Conservation (phyloP, 257 asterid species). For the Primulina eburnea region DNA sequence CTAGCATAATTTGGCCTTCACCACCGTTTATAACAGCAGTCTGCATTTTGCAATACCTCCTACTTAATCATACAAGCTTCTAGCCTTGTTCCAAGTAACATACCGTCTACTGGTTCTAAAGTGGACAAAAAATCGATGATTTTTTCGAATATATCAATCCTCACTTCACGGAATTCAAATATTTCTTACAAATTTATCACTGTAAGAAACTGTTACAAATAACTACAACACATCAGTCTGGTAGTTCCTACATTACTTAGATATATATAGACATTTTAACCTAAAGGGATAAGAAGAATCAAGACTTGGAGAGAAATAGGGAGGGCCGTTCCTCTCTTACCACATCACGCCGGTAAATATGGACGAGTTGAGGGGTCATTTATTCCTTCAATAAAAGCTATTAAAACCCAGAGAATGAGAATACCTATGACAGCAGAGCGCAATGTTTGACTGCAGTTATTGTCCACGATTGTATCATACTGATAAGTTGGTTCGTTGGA, state of each 20-base stretch:
- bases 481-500: constrained; percentile 28
- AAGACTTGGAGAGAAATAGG: background rate
- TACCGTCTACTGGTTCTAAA: background rate
- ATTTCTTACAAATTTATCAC: background rate
- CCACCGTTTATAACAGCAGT: background rate
- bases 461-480: constrained; percentile 32
- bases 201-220: background rate
- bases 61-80: background rate
- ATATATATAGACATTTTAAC: background rate
- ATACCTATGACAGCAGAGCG: constrained; percentile 60
- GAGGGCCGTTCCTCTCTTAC: background rate
- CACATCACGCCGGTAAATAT: constrained; percentile 30
- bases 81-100: background rate
- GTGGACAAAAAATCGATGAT: background rate
- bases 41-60: background rate
- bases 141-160: background rate
- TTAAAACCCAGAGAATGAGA: constrained; percentile 64
- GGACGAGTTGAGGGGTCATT: constrained; percentile 57
- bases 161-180: background rate
- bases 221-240: background rate
- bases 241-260: background rate
- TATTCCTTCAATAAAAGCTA: constrained; percentile 58
- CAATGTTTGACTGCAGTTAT: constrained; percentile 37
- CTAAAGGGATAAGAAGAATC: background rate
- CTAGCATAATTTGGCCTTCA: background rate